Evolutionary conservation across 192 early-diverging fungal species (phyloP), one percentile per base, ranked within the genome.

Genomic region (Podila horticola): DNA sequence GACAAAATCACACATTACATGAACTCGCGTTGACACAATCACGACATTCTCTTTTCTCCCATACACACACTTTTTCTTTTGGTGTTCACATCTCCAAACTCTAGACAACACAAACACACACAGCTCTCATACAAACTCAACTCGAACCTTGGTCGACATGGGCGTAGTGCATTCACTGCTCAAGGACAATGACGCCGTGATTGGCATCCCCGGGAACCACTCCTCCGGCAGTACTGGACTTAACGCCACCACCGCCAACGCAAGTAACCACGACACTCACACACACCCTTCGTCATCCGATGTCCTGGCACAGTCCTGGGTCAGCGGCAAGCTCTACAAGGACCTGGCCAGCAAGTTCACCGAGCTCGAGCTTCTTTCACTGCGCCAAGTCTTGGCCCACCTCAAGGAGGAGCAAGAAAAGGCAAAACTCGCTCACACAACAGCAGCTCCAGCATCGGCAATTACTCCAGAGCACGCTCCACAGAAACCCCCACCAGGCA

Each of bases 281-380:
- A 7, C 33, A 9, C 17, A 45, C n/a, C n/a, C 20, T 24, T 22
- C 8, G 0, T 24, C 52, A 17, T 9, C 52, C 59, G 59, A 61
- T 9, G 17, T 33, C 12, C 9, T 64, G 2, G 41, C 45, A 12
- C 48, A 64, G 1, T 79, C 76, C 10, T 64, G 76, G 69, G 50
- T 31, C 65, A 69, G 71, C 67, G 66, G 19, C 31, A 81, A 69
- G 30, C 48, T 81, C 19, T 67, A 73, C 1, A 22, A 59, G 26
- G 71, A 73, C 26, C 30, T 81, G 57, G 30, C 62, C 5, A 19
- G 49, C n/a, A 72, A 69, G 63, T 81, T 73, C 49, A 36, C 70
- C 12, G 66, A 69, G 20, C 30, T 81, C 7, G 77, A 81, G 52
- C 29, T 81, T 6, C 58, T 81, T 8, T 81, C 77, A 11, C 34